Conservation (phyloP, 257 asterid genomes). For the Buddleja alternifolia region DNA sequence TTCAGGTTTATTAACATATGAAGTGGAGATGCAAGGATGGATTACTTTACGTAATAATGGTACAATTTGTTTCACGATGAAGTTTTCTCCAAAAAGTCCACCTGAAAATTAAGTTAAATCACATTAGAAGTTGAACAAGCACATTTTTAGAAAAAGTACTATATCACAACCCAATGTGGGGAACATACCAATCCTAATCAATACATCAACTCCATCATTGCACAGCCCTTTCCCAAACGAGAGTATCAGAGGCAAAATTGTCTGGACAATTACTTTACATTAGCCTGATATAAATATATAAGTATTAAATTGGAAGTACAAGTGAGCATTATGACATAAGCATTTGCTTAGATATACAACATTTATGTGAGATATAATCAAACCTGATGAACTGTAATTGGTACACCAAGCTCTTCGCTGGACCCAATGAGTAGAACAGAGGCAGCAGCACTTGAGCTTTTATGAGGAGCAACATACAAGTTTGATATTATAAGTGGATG, state of each 20-base stretch:
- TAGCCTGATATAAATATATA: slow-evolving; percentile 21
- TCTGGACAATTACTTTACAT: slow-evolving; percentile 52
- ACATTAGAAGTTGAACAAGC: slow-evolving; percentile 27
- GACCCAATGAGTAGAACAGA: slow-evolving; percentile 91
- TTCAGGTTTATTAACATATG: slow-evolving; percentile 64
- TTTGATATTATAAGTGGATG: slow-evolving; percentile 89
- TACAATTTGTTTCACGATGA: slow-evolving; percentile 72
- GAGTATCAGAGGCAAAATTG: slow-evolving; percentile 82
- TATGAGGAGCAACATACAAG: slow-evolving; percentile 69
- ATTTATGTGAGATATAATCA: slow-evolving; percentile 13
- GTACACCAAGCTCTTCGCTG: slow-evolving; percentile 96
- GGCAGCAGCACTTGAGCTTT: slow-evolving; percentile 81
- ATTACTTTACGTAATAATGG: slow-evolving; percentile 66
- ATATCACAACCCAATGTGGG: slow-evolving; percentile 24
- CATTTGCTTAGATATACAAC: slow-evolving; percentile 15
- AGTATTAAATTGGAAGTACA: not conserved
- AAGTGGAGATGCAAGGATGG: slow-evolving; percentile 62
- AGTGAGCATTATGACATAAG: not conserved
- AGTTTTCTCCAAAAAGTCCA: slow-evolving; percentile 79
- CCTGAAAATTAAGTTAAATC: slow-evolving; percentile 55
- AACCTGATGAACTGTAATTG: slow-evolving; percentile 95
- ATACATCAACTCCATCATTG: slow-evolving; percentile 81
- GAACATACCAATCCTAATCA: slow-evolving; percentile 84
- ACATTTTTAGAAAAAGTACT: slow-evolving; percentile 25
- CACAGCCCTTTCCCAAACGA: slow-evolving; percentile 95